Evolutionary conservation across 192 early-diverging fungal genomes (phyloP).

Genomic region (Coemansia sp.): DNA sequence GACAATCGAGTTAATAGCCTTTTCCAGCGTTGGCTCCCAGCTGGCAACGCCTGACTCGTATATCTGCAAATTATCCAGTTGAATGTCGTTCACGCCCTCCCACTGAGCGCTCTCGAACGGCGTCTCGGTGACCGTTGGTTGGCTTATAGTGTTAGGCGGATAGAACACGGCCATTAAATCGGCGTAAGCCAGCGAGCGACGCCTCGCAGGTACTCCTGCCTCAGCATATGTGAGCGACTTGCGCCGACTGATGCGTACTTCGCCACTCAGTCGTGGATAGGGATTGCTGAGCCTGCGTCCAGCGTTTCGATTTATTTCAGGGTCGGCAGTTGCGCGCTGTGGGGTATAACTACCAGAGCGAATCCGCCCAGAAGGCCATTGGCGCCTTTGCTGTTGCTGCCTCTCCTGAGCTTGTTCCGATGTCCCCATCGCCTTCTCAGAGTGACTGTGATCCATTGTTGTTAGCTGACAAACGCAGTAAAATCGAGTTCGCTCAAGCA

Average conservation of each 20-base stretch:
- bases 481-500: background rate
- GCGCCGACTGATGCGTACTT: slow-evolving; percentile 9
- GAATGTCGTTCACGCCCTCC: slow-evolving; percentile 9
- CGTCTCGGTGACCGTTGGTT: slow-evolving; percentile 45
- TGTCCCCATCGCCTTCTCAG: background rate
- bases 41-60: slow-evolving; percentile 9
- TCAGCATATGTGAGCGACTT: slow-evolving; percentile 34
- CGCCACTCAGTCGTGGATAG: background rate
- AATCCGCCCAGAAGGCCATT: background rate
- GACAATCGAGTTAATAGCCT: slow-evolving; percentile 72
- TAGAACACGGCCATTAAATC: slow-evolving; percentile 56
- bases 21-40: slow-evolving; percentile 74
- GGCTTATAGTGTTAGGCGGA: slow-evolving; percentile 41
- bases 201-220: slow-evolving; percentile 16
- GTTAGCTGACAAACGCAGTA: background rate
- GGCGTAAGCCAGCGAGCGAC: slow-evolving; percentile 40
- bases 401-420: background rate
- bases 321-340: background rate
- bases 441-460: background rate
- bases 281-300: slow-evolving; percentile 15
- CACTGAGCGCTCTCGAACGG: slow-evolving; percentile 33
- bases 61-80: slow-evolving; percentile 7
- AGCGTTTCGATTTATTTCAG: background rate
- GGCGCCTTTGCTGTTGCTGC: background rate
- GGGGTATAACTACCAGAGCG: slow-evolving; percentile 8